Percentiles rank a stretch among this genome's conserved stretches.
Conservation (phyloP, 1,139 yeast species). For the Suhomyces yuchorum region DNA sequence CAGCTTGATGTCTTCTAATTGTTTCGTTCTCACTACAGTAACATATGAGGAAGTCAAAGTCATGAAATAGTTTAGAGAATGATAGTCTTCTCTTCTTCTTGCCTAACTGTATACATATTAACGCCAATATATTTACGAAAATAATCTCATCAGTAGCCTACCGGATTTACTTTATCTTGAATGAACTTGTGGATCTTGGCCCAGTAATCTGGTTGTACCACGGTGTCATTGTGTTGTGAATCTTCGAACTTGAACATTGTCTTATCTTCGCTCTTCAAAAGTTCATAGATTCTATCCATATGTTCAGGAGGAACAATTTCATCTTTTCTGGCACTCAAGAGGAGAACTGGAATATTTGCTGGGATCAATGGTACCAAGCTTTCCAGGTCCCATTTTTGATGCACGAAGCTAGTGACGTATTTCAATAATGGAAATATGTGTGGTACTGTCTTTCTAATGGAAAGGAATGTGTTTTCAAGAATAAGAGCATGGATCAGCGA, state of each 20-base stretch:
- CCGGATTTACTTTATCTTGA: conserved; percentile 41
- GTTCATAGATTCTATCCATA: conserved; percentile 62
- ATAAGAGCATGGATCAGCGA: conserved; percentile 60
- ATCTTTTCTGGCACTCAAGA: conserved; percentile 75
- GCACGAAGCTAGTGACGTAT: conserved; percentile 63
- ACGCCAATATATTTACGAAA: conserved; percentile 12
- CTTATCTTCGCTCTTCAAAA: conserved; percentile 50
- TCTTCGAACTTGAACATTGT: conserved; percentile 54
- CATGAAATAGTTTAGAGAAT: conserved; percentile 11
- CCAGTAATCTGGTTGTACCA: conserved; percentile 76
- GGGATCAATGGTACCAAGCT: conserved; percentile 55
- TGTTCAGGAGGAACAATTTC: conserved; percentile 92
- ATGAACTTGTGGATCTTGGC: conserved; percentile 61
- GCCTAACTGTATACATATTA: conserved; percentile 14
- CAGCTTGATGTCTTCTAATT: conserved; percentile 4
- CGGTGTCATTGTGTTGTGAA: conserved; percentile 81
- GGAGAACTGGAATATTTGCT: conserved; percentile 60
- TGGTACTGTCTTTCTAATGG: conserved; percentile 79
- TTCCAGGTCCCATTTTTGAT: conserved; percentile 86
- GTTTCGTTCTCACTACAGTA: conserved; percentile 11
- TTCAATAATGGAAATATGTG: conserved; percentile 71
- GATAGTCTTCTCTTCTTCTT: conserved; percentile 3
- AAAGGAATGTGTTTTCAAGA: conserved; percentile 84
- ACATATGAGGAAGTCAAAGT: conserved; percentile 10
- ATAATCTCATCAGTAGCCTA: conserved; percentile 30